These are phyloP conservation scores for Sequoiadendron giganteum DNA, from an alignment of 75 land plant species.

Conservation along the genomic window DNA sequence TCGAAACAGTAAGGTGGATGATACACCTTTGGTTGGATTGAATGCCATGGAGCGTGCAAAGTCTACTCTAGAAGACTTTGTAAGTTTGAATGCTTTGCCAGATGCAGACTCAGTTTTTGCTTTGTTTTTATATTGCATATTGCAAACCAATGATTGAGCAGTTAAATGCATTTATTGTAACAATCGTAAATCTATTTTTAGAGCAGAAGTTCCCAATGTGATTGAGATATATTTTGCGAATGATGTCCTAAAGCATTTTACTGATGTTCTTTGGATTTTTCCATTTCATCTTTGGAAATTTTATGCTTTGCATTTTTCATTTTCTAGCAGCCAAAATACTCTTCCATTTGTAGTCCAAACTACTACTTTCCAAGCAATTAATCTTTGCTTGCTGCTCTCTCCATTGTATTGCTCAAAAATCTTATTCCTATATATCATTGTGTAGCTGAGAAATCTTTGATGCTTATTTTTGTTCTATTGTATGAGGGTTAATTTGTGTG, in stretches of 20 bases:
- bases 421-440: too few relatives aligned
- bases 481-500: neutral
- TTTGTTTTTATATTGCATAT: neutral
- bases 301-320: neutral
- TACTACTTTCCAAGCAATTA: neutral
- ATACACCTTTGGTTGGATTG: conserved; percentile 44
- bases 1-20: neutral
- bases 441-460: neutral
- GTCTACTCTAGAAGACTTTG: conserved; percentile 95
- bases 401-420: neutral
- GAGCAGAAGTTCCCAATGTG: neutral
- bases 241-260: too few relatives aligned
- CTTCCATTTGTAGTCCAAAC: neutral
- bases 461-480: neutral
- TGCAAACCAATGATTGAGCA: neutral
- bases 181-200: neutral
- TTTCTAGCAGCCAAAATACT: neutral
- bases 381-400: neutral
- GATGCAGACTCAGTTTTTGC: neutral
- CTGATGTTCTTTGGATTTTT: neutral
- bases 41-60: conserved; percentile 78
- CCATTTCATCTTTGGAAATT: neutral
- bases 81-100: conserved; percentile 31
- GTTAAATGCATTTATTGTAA: neutral
- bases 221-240: too few relatives aligned